Evolutionary conservation across 306 rosid species (phyloP), one percentile per base, ranked within the genome.

Genomic region (Prosopis cineraria): DNA sequence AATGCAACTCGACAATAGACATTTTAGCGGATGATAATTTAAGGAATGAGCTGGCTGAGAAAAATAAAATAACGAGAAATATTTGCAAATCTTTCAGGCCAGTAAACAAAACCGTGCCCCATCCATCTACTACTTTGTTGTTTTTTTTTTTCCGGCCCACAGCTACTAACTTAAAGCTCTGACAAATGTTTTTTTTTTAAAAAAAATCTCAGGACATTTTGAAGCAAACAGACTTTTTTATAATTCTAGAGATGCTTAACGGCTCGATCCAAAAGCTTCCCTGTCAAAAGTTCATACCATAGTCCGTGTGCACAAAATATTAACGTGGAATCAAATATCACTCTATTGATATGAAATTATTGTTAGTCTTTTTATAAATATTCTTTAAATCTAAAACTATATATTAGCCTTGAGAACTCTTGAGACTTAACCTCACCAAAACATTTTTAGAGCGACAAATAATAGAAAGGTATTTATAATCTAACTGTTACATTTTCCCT

Each of bases 41-140:
- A 25, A 24, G 24, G 33, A 56, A 56, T 24, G 63, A 24, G 31
- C 6, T 56, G 17, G 10, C 4, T 20, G 1, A 20, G 31, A 9
- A 39, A 37, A 64, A 19, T 20, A 37, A 37, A 66, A 2, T 31
- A 31, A 16, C 5, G 47, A 20, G 9, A 66, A 11, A 1, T 12
- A 29, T 22, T 3, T 0, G 20, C 0, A 66, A 37, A 39, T 37
- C 71, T 0, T 37, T 5, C n/a, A 8, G 71, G 71, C 10, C 30
- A 37, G 50, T 66, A 19, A 37, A 66, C 71, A 66, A 67, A 67
- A 39, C 43, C n/a, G n/a, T n/a, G n/a, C n/a, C n/a, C n/a, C n/a
- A n/a, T n/a, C 52, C 27, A 22, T 20, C 72, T 11, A 40, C 52
- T 5, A 40, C 37, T n/a, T n/a, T n/a, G n/a, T n/a, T n/a, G n/a